phyloP scores from a whole-genome alignment of 2,329 filamentous ascomycete species.

The Aspergillus intermedius region DNA sequence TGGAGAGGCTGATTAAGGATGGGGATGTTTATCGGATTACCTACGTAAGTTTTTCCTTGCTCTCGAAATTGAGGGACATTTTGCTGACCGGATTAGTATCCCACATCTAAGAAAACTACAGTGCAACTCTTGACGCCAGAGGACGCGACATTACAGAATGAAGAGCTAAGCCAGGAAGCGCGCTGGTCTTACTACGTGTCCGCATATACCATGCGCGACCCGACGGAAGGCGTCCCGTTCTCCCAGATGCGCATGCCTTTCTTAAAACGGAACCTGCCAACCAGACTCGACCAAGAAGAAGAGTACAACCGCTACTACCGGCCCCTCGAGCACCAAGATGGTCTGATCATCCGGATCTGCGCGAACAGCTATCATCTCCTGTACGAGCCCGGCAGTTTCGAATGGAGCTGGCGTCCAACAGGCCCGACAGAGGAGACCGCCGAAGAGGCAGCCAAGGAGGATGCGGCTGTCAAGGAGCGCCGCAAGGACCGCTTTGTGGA shows the following conservation, averaged over 20 bases:
- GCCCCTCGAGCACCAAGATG: conserved; percentile 57
- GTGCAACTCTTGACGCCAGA: conserved; percentile 83
- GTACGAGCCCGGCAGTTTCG: conserved; percentile 64
- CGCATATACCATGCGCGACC: conserved; percentile 79
- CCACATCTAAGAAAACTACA: conserved; percentile 60
- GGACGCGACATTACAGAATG: conserved; percentile 69
- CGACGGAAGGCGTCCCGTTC: conserved; percentile 70
- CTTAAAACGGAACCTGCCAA: conserved; percentile 64
- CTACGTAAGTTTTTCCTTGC: conserved; percentile 61
- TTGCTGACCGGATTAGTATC: conserved; percentile 47
- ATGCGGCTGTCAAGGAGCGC: conserved; percentile 32
- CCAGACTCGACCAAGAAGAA: conserved; percentile 55
- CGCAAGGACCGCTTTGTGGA: conserved; percentile 45
- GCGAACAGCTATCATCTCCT: conserved; percentile 72
- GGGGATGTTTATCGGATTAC: conserved; percentile 84
- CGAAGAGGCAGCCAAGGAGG: conserved; percentile 31
- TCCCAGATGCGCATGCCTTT: conserved; percentile 62
- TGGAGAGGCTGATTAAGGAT: conserved; percentile 88
- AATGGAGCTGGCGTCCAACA: conserved; percentile 58
- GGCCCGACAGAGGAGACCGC: conserved; percentile 21
- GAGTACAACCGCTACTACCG: conserved; percentile 51
- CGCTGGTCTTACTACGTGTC: conserved; percentile 95
- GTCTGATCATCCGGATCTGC: conserved; percentile 65
- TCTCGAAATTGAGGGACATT: neutral
- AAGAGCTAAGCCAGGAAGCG: conserved; percentile 56